Evolutionary conservation across 345 rosid genomes (phyloP).

Genomic region (Citrus hindsii): DNA sequence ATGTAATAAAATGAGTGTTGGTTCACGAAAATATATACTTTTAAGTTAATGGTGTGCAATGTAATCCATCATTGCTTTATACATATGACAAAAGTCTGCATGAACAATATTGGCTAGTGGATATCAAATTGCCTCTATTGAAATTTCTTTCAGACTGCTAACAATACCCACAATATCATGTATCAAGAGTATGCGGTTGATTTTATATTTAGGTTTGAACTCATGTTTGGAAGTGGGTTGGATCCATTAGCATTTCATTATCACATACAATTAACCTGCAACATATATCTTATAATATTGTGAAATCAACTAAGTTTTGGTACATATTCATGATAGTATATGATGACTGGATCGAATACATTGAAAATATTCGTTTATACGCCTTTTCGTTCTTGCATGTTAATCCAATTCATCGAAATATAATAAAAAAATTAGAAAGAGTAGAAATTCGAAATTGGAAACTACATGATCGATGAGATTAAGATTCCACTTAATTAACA

Average conservation of each 20-base stretch:
- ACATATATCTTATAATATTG: not conserved
- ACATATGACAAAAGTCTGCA: not conserved
- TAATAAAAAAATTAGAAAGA: not conserved
- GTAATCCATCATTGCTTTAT: conserved; percentile 30
- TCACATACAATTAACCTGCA: not conserved
- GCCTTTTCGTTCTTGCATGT: not conserved
- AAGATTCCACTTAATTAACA: not conserved
- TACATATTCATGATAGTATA: not conserved
- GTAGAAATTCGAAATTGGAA: not conserved
- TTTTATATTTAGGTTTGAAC: not conserved
- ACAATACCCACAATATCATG: conserved; percentile 6
- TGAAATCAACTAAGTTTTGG: not conserved
- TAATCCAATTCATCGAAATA: not conserved
- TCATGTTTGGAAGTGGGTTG: conserved; percentile 4
- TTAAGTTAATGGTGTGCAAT: conserved; percentile 16
- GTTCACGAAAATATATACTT: not conserved
- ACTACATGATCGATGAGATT: not conserved
- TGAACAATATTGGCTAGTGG: conserved; percentile 1
- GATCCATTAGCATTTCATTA: conserved; percentile 12
- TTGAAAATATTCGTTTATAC: not conserved
- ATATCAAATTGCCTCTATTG: conserved; percentile 1
- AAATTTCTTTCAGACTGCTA: conserved; percentile 4
- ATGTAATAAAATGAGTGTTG: not conserved
- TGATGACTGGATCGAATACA: not conserved
- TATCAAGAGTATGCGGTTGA: not conserved